Conservation (phyloP, 805 yeast genomes). For the Wickerhamomyces sydowiorum region DNA sequence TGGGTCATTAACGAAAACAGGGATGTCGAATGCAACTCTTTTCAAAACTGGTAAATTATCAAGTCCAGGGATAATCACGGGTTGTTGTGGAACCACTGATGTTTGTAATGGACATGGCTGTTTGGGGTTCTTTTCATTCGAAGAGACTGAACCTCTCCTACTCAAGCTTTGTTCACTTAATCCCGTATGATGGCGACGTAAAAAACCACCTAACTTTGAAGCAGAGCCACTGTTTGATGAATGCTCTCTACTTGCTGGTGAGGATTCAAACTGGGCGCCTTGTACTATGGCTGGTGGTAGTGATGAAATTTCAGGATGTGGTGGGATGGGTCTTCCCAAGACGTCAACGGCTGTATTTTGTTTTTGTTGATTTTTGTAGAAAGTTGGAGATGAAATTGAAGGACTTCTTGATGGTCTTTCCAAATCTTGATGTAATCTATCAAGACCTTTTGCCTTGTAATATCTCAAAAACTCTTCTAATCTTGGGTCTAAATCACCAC, state of each 20-base stretch:
- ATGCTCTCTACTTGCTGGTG: not conserved
- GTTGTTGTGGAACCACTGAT: slow-evolving; percentile 13
- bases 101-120: slow-evolving; percentile 1
- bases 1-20: slow-evolving; percentile 75
- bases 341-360: slow-evolving; percentile 22
- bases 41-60: slow-evolving; percentile 38
- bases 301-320: slow-evolving; percentile 42
- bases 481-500: slow-evolving; percentile 35
- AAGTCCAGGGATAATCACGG: slow-evolving; percentile 31
- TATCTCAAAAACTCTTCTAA: slow-evolving; percentile 39
- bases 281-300: slow-evolving; percentile 43
- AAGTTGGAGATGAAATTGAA: slow-evolving; percentile 3
- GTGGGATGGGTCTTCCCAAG: slow-evolving; percentile 42
- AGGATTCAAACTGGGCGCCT: slow-evolving; percentile 3
- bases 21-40: slow-evolving; percentile 72
- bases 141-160: slow-evolving; percentile 5
- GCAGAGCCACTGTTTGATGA: too few species aligned
- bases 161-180: slow-evolving; percentile 2
- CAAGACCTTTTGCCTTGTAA: slow-evolving; percentile 25
- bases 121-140: slow-evolving; percentile 1
- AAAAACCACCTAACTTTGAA: slow-evolving; percentile 2
- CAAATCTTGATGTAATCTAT: slow-evolving; percentile 16
- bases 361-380: slow-evolving; percentile 7
- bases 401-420: not conserved
- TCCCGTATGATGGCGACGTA: slow-evolving; percentile 6